Evolutionary conservation across 148 eudicot genomes (phyloP), one percentile per base, ranked within the genome.

Genomic region (Vaccinium vitisidaea): DNA sequence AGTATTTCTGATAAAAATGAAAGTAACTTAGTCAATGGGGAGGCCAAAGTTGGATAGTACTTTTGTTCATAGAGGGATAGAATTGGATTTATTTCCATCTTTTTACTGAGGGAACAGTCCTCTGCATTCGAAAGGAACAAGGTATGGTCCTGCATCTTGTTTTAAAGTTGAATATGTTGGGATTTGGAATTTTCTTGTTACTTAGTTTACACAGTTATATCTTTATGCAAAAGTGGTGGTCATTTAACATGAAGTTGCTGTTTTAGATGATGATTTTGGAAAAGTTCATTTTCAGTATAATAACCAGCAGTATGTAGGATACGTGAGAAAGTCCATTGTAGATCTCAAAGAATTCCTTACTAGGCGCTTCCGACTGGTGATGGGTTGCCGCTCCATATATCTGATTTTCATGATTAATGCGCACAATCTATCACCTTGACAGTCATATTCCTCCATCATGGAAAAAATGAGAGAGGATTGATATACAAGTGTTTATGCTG

Each of bases 21-120:
- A 87, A 91, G 89, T 86, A 84, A 86, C 56, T 85, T 90, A 15
- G 88, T 93, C 49, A 92, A 94, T 85, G 94, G 91, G 50, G 95
- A 93, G 83, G 93, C 94, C 54, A 91, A 91, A 92, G 87, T 90
- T 75, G 93, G 95, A 84, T 93, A 85, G 84, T 56, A 76, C 30
- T 25, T 14, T 30, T 55, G 39, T 58, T 11, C 71, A 21, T 59
- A 43, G 2, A 50, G 67, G 23, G n/a, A 61, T 21, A 79, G 8
- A 54, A 50, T 78, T 16, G 13, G 79, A 50, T 61, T 53, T 6
- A 52, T 82, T 61, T 25, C 46, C 55, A 53, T 71, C 30, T 71
- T 54, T 32, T 53, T 36, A 52, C 7, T 50, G 63, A 43, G 84
- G 54, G 23, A 61, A 54, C 15, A 23, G 27, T 21, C 78, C 52